These are phyloP conservation scores for Agaricus blazei DNA, from an alignment of 768 basidiomycete species.

Conservation along the genomic window DNA sequence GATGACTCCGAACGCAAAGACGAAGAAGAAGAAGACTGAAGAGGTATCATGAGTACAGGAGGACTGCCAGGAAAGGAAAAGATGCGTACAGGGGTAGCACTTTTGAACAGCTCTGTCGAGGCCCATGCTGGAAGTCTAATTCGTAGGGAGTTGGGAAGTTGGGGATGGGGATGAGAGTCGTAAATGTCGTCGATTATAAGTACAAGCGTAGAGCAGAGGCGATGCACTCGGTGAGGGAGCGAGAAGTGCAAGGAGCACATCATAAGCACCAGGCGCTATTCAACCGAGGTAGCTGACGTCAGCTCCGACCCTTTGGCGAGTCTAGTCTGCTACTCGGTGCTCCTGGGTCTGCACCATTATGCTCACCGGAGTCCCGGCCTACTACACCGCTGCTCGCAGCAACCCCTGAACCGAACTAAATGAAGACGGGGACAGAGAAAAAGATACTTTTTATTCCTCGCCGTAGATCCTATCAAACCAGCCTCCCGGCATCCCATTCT, in stretches of 20 bases:
- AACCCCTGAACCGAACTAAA: no score
- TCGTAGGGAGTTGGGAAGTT: no score
- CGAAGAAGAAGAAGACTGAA: constrained; percentile 4
- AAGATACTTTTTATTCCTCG: neutral
- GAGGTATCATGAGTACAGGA: neutral
- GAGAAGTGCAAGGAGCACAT: no score
- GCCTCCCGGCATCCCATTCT: constrained; percentile 34
- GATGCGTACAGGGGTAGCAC: constrained; percentile 10
- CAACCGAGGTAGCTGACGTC: no score
- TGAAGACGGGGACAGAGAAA: no score
- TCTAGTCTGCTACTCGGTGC: no score
- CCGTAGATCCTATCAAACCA: constrained; percentile 5
- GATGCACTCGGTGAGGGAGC: no score
- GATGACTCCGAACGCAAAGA: neutral
- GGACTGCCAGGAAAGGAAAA: neutral
- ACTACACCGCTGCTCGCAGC: no score
- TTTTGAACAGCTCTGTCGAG: constrained; percentile 7
- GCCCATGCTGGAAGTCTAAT: neutral
- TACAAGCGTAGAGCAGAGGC: neutral
- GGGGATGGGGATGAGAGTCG: neutral
- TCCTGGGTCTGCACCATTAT: no score
- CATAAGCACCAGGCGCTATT: no score
- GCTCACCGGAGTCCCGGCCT: no score
- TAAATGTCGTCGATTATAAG: neutral
- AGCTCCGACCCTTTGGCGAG: no score